Conservation (phyloP, 2,329 filamentous ascomycete species). For the Sclerotinia minor region DNA sequence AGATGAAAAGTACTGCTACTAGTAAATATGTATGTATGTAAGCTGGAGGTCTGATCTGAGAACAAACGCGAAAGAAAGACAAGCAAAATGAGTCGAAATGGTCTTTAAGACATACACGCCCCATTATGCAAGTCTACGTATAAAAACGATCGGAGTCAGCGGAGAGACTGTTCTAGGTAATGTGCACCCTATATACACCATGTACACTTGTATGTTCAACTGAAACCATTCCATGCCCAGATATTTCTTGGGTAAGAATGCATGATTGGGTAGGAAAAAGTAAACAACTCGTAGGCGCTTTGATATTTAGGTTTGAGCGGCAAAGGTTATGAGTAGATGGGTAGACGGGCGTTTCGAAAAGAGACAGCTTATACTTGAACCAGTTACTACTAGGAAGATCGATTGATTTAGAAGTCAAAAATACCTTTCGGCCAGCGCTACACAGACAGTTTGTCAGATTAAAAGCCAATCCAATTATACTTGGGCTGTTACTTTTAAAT, state of each 20-base stretch:
- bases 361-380: background rate
- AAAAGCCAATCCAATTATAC: background rate
- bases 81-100: background rate
- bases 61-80: background rate
- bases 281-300: slow-evolving; percentile 8
- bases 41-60: background rate
- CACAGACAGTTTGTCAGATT: background rate
- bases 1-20: background rate
- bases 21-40: background rate
- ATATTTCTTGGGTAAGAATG: slow-evolving; percentile 12
- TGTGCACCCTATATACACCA: too few relatives aligned
- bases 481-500: background rate
- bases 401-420: background rate
- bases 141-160: background rate
- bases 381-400: background rate
- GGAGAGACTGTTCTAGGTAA: background rate
- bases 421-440: background rate
- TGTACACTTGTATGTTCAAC: background rate
- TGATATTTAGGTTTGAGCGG: slow-evolving; percentile 11
- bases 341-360: slow-evolving; percentile 15
- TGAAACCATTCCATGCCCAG: background rate
- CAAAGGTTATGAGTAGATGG: background rate
- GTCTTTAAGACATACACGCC: background rate
- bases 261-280: slow-evolving; percentile 13
- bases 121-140: background rate